phyloP scores from a whole-genome alignment of 208 protist genomes.

The Crithidia brevicula region DNA sequence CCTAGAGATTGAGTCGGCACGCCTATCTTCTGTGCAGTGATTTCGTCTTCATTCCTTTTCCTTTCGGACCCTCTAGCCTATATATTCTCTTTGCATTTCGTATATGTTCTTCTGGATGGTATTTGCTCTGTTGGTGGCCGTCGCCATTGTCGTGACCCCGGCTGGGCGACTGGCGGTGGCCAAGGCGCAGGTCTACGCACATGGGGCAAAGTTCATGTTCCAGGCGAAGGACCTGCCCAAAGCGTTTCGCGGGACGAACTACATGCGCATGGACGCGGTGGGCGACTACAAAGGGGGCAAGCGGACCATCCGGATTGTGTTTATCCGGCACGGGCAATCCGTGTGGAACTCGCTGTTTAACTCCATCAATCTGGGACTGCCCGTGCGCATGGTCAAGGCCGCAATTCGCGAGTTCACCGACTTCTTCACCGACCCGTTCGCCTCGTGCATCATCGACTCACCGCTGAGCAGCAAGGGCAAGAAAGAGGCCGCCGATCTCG shows the following conservation, averaged over 20 bases:
- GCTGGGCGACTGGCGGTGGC: constrained; percentile 43
- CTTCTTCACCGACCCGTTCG: constrained; percentile 80
- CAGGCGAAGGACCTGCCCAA: constrained; percentile 74
- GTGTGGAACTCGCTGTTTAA: constrained; percentile 95
- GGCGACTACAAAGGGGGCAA: constrained; percentile 40
- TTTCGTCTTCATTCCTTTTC: too few species aligned
- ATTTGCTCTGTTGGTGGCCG: constrained; percentile 50
- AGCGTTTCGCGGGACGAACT: constrained; percentile 72
- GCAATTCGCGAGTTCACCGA: constrained; percentile 50
- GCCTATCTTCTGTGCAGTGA: too few species aligned
- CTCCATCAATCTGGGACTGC: constrained; percentile 58
- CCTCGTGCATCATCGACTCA: constrained; percentile 91
- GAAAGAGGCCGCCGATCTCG: constrained; percentile 72
- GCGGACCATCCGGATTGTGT: constrained; percentile 85
- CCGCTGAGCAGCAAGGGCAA: constrained; percentile 82
- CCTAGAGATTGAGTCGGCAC: too few species aligned
- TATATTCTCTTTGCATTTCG: too few species aligned
- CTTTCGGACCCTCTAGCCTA: too few species aligned
- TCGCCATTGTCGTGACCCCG: constrained; percentile 51
- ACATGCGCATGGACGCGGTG: constrained; percentile 48
- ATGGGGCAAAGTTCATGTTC: constrained; percentile 69
- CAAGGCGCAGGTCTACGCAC: constrained; percentile 59
- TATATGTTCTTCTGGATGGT: constrained; percentile 83
- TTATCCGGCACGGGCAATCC: constrained; percentile 93
- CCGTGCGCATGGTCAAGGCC: constrained; percentile 61